A percentile compares a stretch with the other conserved stretches of the same genome.
Conservation (phyloP, 2,329 filamentous ascomycete species). For the Aspergillus niger region DNA sequence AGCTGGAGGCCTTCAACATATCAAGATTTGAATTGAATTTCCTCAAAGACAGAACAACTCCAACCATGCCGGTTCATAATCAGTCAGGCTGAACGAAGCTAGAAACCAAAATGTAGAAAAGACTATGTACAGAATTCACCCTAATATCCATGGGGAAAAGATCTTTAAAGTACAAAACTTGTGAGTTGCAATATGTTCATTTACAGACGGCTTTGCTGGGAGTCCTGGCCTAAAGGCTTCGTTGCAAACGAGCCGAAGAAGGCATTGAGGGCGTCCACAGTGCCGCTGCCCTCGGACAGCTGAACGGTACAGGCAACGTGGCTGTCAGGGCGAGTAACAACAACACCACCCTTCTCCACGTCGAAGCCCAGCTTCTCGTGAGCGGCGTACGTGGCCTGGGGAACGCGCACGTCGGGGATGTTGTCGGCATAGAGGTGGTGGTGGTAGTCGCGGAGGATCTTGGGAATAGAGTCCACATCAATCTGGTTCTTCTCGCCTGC, state of each 20-base stretch:
- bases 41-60: not conserved
- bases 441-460: slow-evolving; percentile 70
- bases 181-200: not conserved
- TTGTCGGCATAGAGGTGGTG: slow-evolving; percentile 88
- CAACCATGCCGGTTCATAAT: not conserved
- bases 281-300: slow-evolving; percentile 74
- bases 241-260: slow-evolving; percentile 77
- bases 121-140: not conserved
- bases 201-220: slow-evolving; percentile 39
- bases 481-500: slow-evolving; percentile 67
- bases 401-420: slow-evolving; percentile 69
- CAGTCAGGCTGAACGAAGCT: not conserved
- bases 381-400: slow-evolving; percentile 69
- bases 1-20: too few relatives aligned
- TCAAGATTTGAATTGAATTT: too few relatives aligned
- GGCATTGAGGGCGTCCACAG: slow-evolving; percentile 76
- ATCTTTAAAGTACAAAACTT: slow-evolving; percentile 16
- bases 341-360: slow-evolving; percentile 71
- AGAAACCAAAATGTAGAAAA: not conserved
- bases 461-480: slow-evolving; percentile 73
- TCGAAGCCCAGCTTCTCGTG: slow-evolving; percentile 86
- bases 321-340: slow-evolving; percentile 83
- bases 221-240: slow-evolving; percentile 50
- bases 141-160: not conserved
- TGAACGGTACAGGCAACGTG: slow-evolving; percentile 77